phyloP scores from a whole-genome alignment of 306 rosid species.

The Vigna radiata region DNA sequence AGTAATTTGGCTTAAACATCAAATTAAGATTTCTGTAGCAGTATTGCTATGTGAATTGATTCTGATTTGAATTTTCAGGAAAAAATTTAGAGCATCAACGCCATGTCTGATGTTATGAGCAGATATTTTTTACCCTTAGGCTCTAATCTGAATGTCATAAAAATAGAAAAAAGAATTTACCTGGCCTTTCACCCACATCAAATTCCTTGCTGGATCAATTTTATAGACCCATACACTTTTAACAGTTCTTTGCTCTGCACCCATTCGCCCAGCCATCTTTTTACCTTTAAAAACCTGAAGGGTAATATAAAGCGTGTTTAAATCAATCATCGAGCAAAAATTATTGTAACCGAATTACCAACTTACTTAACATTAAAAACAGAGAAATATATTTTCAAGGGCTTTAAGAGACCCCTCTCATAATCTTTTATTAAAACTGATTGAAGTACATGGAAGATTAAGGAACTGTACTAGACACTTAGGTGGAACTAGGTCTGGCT shows the following conservation, averaged over 20 bases:
- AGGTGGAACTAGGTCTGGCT: too few relatives aligned
- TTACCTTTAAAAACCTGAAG: conserved; percentile 78
- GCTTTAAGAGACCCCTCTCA: too few relatives aligned
- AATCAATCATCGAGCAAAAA: conserved; percentile 10
- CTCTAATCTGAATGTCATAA: conserved; percentile 21
- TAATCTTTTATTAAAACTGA: too few relatives aligned
- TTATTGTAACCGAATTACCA: conserved; percentile 12
- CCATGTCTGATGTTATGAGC: conserved; percentile 13
- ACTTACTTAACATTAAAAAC: too few relatives aligned
- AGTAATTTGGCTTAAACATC: conserved; percentile 4
- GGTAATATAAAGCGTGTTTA: conserved; percentile 17
- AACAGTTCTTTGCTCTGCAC: conserved; percentile 87
- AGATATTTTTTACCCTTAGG: conserved; percentile 10
- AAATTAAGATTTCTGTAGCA: background rate
- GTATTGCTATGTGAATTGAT: background rate
- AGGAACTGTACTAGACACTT: too few relatives aligned
- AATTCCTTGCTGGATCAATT: conserved; percentile 91
- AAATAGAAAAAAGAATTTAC: conserved; percentile 52
- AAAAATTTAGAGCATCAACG: conserved; percentile 1
- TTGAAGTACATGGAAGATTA: too few relatives aligned
- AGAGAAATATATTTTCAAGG: too few relatives aligned
- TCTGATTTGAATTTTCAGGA: conserved; percentile 9
- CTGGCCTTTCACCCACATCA: conserved; percentile 97
- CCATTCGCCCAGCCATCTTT: conserved; percentile 98
- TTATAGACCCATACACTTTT: conserved; percentile 95